Percentiles rank a stretch among this genome's conserved stretches.
These are phyloP conservation scores for Bipolaris oryzae DNA, from an alignment of 2,329 filamentous ascomycete genomes.

Conservation along the genomic window DNA sequence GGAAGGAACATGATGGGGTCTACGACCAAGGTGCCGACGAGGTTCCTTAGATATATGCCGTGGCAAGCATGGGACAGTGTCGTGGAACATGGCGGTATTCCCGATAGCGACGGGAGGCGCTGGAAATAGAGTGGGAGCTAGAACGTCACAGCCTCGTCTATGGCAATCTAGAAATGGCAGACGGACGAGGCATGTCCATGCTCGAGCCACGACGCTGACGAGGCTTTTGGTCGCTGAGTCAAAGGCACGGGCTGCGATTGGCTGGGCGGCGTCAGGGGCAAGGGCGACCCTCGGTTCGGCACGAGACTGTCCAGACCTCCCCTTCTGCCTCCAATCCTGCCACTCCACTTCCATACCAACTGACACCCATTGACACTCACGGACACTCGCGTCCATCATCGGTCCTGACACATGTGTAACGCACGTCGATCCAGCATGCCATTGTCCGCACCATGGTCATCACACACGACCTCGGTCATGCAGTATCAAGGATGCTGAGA, in stretches of 20 bases:
- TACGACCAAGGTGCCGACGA: background rate
- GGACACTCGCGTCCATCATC: background rate
- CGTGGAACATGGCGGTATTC: background rate
- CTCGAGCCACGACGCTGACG: constrained; percentile 19
- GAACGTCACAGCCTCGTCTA: constrained; percentile 8
- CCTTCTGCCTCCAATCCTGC: constrained; percentile 2
- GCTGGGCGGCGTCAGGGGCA: constrained; percentile 17
- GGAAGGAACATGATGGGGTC: no score
- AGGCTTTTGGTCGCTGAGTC: constrained; percentile 20
- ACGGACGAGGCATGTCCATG: constrained; percentile 11
- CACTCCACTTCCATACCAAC: no score
- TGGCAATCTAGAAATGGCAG: constrained; percentile 10
- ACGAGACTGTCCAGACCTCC: constrained; percentile 29
- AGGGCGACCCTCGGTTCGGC: constrained; percentile 31
- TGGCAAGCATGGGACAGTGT: no score
- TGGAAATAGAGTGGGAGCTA: background rate
- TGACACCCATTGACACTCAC: no score
- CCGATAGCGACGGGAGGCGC: background rate
- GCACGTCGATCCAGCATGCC: constrained; percentile 10
- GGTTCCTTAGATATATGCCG: no score
- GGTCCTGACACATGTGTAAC: constrained; percentile 27
- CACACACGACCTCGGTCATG: background rate
- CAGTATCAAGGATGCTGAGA: background rate
- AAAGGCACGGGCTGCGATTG: no score
- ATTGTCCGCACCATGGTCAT: constrained; percentile 8